These are phyloP conservation scores for Phytophthora colocasiae DNA, from an alignment of 352 stramenopile species.

Conservation along the genomic window DNA sequence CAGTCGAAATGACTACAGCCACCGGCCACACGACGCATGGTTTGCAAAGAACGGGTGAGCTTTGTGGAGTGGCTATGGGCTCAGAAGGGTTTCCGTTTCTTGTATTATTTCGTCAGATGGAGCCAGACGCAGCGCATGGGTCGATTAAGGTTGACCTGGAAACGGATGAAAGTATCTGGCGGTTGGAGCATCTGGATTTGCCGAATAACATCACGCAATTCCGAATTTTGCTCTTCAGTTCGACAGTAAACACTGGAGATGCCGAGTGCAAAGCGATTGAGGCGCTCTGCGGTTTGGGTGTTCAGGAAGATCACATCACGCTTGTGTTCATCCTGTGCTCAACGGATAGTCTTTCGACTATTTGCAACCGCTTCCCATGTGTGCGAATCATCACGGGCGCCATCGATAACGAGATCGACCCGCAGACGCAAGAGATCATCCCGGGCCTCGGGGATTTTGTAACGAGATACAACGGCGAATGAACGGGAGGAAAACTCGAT, in stretches of 20 bases:
- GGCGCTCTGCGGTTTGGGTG: conserved; percentile 25
- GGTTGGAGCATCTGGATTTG: conserved; percentile 39
- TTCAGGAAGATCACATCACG: conserved; percentile 41
- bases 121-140: conserved; percentile 40
- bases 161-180: conserved; percentile 5
- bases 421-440: conserved; percentile 31
- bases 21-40: conserved; percentile 36
- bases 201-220: conserved; percentile 34
- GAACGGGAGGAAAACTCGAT: not conserved
- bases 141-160: conserved; percentile 35
- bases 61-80: conserved; percentile 53
- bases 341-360: conserved; percentile 30
- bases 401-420: conserved; percentile 39
- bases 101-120: conserved; percentile 54
- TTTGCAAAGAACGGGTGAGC: conserved; percentile 16
- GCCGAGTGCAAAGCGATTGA: conserved; percentile 44
- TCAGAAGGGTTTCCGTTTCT: conserved; percentile 50
- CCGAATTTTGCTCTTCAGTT: conserved; percentile 45
- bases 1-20: conserved; percentile 37
- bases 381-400: conserved; percentile 41
- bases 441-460: conserved; percentile 52
- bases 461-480: conserved; percentile 42
- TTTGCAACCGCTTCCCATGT: conserved; percentile 51
- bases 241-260: conserved; percentile 34
- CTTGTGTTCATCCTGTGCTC: conserved; percentile 44